A percentile compares a stretch with the other conserved stretches of the same genome.
Evolutionary conservation across 2,329 filamentous ascomycete species (phyloP).

Genomic region (Chrysoporthe deuterocubensis): DNA sequence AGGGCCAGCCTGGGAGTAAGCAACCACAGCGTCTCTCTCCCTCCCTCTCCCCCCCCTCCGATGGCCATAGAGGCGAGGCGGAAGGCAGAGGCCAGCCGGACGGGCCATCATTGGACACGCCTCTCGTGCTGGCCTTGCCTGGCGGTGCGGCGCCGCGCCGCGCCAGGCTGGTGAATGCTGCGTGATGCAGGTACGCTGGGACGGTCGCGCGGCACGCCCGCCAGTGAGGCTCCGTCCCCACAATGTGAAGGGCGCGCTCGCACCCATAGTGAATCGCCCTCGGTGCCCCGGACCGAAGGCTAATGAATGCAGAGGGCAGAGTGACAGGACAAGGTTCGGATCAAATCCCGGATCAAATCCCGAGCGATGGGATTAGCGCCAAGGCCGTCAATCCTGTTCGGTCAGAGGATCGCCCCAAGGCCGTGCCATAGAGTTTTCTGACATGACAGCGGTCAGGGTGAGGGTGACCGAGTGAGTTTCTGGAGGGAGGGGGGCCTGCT

Average conservation of each 20-base stretch:
- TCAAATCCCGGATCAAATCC: constrained; percentile 27
- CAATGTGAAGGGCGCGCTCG: not conserved
- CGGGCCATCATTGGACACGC: too few relatives aligned
- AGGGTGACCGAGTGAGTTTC: not conserved
- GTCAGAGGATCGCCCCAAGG: constrained; percentile 20
- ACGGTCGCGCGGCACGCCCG: not conserved
- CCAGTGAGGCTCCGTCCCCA: not conserved
- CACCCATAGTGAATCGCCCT: not conserved
- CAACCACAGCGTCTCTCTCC: not conserved
- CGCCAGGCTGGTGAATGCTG: too few relatives aligned
- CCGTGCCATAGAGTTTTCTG: constrained; percentile 20
- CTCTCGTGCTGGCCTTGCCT: too few relatives aligned
- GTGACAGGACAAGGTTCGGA: constrained; percentile 17
- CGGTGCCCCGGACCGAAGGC: not conserved
- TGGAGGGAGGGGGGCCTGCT: not conserved
- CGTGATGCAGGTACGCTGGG: not conserved
- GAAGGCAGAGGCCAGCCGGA: too few relatives aligned
- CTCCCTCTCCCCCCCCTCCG: not conserved
- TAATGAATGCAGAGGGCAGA: too few relatives aligned
- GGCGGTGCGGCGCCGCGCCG: too few relatives aligned
- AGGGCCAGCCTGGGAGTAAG: not conserved
- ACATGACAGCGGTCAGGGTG: not conserved
- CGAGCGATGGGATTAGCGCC: constrained; percentile 20
- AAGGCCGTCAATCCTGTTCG: constrained; percentile 19
- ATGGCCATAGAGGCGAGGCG: too few relatives aligned